A percentile compares a stretch with the other conserved stretches of the same genome.
Evolutionary conservation across 305 asterid species (phyloP).

Genomic region (Plantago coronopus): DNA sequence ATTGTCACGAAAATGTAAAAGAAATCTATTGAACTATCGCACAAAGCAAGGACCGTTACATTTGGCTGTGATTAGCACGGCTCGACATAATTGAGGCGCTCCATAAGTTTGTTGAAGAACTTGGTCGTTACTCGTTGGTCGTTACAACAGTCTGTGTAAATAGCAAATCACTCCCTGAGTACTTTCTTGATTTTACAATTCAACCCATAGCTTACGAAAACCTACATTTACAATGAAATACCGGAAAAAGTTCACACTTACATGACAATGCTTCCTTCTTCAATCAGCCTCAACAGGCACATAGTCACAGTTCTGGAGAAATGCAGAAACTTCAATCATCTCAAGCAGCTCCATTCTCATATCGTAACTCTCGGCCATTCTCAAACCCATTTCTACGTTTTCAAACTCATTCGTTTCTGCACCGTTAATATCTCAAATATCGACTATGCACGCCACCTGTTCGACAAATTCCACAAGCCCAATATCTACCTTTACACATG

Average conservation of each 20-base stretch:
- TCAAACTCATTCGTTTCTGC: constrained; percentile 82
- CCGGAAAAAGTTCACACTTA: neutral
- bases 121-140: too few relatives aligned
- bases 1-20: too few relatives aligned
- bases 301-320: constrained; percentile 45
- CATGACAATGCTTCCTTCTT: constrained; percentile 33
- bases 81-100: too few relatives aligned
- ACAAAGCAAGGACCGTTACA: too few relatives aligned
- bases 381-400: constrained; percentile 58
- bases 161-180: constrained; percentile 13
- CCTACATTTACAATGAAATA: too few relatives aligned
- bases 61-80: too few relatives aligned
- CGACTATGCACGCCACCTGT: constrained; percentile 56
- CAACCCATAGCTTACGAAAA: neutral
- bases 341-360: constrained; percentile 68
- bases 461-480: constrained; percentile 49
- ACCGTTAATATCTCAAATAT: constrained; percentile 39
- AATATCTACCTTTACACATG: constrained; percentile 63
- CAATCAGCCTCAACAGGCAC: constrained; percentile 42
- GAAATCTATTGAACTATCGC: too few relatives aligned
- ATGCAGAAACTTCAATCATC: constrained; percentile 51
- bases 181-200: constrained; percentile 8
- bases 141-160: too few relatives aligned
- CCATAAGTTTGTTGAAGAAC: too few relatives aligned
- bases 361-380: constrained; percentile 60